Evolutionary conservation across 345 rosid genomes (phyloP).

Genomic region (Aquilaria malaccensis): DNA sequence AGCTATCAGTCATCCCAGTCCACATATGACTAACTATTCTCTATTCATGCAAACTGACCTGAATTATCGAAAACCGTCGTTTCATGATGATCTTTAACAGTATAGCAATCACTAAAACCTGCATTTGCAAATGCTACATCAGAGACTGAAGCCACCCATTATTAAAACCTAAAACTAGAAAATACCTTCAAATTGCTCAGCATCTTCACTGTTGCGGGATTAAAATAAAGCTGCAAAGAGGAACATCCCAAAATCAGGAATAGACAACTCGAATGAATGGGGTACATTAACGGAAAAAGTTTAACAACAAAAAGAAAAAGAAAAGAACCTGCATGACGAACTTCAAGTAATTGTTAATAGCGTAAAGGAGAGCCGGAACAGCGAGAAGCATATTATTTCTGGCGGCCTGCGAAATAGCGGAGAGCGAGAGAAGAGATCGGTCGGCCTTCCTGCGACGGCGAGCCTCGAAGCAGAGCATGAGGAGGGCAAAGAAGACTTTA

Average conservation of each 20-base stretch:
- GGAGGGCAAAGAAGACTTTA: conserved; percentile 71
- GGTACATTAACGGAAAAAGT: background rate
- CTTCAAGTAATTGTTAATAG: conserved; percentile 64
- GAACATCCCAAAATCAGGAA: background rate
- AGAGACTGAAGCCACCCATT: too few species aligned
- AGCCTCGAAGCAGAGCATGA: conserved; percentile 88
- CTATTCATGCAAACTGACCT: conserved; percentile 35
- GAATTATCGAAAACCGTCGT: conserved; percentile 84
- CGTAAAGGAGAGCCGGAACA: conserved; percentile 64
- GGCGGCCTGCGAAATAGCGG: conserved; percentile 39
- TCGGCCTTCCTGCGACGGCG: background rate
- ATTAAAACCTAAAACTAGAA: background rate
- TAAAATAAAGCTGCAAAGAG: conserved; percentile 44
- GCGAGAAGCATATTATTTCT: conserved; percentile 60
- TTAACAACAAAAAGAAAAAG: conserved; percentile 1
- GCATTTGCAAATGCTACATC: conserved; percentile 9
- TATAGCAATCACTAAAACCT: conserved; percentile 94
- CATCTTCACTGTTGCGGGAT: conserved; percentile 61
- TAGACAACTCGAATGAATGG: background rate
- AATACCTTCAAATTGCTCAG: conserved; percentile 53
- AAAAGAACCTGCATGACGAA: conserved; percentile 62
- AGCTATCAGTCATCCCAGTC: background rate
- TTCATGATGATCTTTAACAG: conserved; percentile 81
- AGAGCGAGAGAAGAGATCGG: background rate
- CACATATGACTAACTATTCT: background rate